Percentiles rank a stretch among this genome's conserved stretches.
Evolutionary conservation across 2,329 filamentous ascomycete genomes (phyloP).

Genomic region (Sporothrix humicola): DNA sequence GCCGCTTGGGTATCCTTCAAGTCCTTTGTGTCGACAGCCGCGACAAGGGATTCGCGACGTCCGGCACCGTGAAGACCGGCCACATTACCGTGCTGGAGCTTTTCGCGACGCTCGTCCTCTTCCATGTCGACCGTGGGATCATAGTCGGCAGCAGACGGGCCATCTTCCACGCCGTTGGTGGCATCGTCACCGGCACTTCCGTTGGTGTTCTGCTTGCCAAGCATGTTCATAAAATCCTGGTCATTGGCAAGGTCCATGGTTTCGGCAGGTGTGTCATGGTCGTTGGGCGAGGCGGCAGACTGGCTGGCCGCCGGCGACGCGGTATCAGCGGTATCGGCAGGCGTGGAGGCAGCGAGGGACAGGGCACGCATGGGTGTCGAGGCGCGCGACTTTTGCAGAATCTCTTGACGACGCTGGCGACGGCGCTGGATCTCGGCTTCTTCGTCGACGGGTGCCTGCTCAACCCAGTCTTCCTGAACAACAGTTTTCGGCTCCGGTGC

Average conservation of each 20-base stretch:
- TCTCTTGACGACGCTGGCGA: conserved; percentile 81
- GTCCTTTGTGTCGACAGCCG: conserved; percentile 41
- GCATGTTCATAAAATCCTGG: conserved; percentile 68
- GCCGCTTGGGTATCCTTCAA: conserved; percentile 33
- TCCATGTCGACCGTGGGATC: conserved; percentile 88
- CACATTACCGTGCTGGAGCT: conserved; percentile 63
- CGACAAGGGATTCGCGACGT: conserved; percentile 40
- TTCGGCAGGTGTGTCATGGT: conserved; percentile 55
- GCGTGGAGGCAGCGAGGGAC: conserved; percentile 67
- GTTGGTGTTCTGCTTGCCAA: conserved; percentile 49
- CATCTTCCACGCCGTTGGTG: conserved; percentile 61
- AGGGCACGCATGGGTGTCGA: conserved; percentile 76
- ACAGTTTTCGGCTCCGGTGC: conserved; percentile 30
- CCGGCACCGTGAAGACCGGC: conserved; percentile 52
- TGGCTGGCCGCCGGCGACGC: conserved; percentile 50
- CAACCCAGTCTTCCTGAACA: conserved; percentile 54
- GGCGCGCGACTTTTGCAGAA: conserved; percentile 80
- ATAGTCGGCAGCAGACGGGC: conserved; percentile 90
- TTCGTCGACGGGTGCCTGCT: conserved; percentile 72
- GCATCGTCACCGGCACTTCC: neutral
- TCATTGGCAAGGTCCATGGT: conserved; percentile 70
- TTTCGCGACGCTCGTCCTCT: conserved; percentile 76
- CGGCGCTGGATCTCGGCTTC: conserved; percentile 84
- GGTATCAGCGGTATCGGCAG: conserved; percentile 42
- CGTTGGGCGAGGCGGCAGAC: conserved; percentile 47